phyloP scores from a whole-genome alignment of 371 early-diverging fungal species.

The Capillidium heterosporum region DNA sequence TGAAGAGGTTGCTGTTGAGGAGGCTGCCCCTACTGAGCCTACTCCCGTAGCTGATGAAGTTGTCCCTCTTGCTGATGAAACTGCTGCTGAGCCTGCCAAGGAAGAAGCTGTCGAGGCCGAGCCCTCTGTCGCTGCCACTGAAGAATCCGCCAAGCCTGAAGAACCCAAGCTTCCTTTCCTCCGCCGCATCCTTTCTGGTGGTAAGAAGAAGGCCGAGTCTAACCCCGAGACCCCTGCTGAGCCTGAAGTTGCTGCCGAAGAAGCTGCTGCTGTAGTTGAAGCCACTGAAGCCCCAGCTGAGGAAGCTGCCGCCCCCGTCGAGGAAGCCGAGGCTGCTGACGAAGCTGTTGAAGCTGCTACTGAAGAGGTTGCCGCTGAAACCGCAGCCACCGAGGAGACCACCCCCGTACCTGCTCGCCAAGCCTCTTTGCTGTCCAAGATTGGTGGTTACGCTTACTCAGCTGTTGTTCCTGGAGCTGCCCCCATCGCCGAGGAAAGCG shows the following conservation, averaged over 20 bases:
- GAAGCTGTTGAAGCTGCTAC: not conserved
- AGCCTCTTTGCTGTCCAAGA: not conserved
- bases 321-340: not conserved
- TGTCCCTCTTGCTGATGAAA: not conserved
- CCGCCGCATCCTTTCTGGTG: not conserved
- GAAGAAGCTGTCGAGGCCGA: not conserved
- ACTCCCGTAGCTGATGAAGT: not conserved
- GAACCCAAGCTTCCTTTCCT: slow-evolving; percentile 1
- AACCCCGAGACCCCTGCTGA: not conserved
- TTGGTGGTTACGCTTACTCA: slow-evolving; percentile 1
- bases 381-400: not conserved
- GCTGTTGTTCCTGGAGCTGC: not conserved
- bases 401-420: not conserved
- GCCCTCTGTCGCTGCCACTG: not conserved
- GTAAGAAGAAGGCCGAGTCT: not conserved
- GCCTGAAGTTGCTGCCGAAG: not conserved
- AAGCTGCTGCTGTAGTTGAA: not conserved
- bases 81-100: not conserved
- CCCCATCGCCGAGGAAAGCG: not conserved
- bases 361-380: slow-evolving; percentile 3
- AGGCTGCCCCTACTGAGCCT: not conserved
- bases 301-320: not conserved
- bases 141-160: not conserved
- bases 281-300: not conserved
- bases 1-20: not conserved